Conservation (phyloP, 176 grass and related monocot genomes). For the Eragrostis curvula region DNA sequence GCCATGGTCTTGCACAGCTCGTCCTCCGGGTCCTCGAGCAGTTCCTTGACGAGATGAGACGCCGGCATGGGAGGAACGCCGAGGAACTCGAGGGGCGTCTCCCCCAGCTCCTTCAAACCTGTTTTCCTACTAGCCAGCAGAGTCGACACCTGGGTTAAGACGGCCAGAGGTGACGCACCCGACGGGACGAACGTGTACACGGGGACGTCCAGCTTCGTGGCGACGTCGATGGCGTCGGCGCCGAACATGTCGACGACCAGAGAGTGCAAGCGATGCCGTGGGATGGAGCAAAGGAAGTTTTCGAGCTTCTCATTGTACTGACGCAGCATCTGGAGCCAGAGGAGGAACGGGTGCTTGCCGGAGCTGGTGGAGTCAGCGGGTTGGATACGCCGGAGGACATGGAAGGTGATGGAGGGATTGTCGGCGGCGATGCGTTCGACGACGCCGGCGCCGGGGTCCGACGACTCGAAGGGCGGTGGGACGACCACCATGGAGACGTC, state of each 20-base stretch:
- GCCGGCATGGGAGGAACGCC: slow-evolving; percentile 24
- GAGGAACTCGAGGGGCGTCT: slow-evolving; percentile 25
- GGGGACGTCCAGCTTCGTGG: slow-evolving; percentile 1
- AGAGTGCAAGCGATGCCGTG: slow-evolving; percentile 16
- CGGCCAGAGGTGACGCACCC: background rate
- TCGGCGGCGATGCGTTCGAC: slow-evolving; percentile 30
- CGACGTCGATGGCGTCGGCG: slow-evolving; percentile 22
- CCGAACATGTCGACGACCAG: slow-evolving; percentile 72
- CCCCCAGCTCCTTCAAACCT: slow-evolving; percentile 16
- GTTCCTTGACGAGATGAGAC: slow-evolving; percentile 14
- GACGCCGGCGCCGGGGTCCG: background rate
- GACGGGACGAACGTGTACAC: slow-evolving; percentile 12
- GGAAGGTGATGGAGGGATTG: slow-evolving; percentile 50
- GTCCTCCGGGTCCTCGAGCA: slow-evolving; percentile 36
- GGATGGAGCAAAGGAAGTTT: slow-evolving; percentile 20
- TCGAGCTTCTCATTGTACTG: slow-evolving; percentile 28
- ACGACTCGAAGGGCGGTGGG: background rate
- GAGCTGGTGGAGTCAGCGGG: background rate
- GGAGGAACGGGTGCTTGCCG: slow-evolving; percentile 15
- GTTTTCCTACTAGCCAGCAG: background rate
- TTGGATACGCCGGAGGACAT: slow-evolving; percentile 26
- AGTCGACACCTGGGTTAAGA: background rate
- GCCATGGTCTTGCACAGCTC: slow-evolving; percentile 23
- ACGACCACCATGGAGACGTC: slow-evolving; percentile 40
- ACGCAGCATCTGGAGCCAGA: background rate